Evolutionary conservation across 1,284 basidiomycete species (phyloP).

Genomic region (Austroboletus rostrupii): DNA sequence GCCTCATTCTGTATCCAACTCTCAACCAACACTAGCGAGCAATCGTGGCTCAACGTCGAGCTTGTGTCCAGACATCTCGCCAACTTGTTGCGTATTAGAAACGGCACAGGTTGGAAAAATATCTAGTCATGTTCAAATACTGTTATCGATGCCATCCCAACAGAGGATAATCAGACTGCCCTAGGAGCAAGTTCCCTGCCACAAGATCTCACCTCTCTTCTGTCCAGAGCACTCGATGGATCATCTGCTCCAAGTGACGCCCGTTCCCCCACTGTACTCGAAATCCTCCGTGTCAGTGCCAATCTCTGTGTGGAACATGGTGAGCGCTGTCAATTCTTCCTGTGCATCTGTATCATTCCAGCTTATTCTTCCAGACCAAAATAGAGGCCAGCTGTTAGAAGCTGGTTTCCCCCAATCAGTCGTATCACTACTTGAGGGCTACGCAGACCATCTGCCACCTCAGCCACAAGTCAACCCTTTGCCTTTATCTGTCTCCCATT

Average conservation of each 20-base stretch:
- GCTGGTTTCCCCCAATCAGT: constrained; percentile 64
- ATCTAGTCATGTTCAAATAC: not conserved
- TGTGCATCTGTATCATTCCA: not conserved
- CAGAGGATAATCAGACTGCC: constrained; percentile 68
- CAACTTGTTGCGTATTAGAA: constrained; percentile 54
- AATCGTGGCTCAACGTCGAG: constrained; percentile 52
- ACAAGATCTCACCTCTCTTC: constrained; percentile 56
- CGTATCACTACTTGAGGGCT: constrained; percentile 64
- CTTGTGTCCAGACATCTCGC: constrained; percentile 53
- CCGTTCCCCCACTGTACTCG: constrained; percentile 50
- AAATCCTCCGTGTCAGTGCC: constrained; percentile 70
- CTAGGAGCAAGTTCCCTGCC: constrained; percentile 64
- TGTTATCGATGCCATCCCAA: constrained; percentile 15
- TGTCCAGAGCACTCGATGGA: constrained; percentile 51
- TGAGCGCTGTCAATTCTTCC: constrained; percentile 27
- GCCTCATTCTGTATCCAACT: constrained; percentile 35
- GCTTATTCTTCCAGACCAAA: constrained; percentile 44
- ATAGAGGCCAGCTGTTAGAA: constrained; percentile 65
- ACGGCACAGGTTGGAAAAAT: constrained; percentile 40
- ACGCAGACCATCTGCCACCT: constrained; percentile 51
- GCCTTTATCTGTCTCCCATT: constrained; percentile 53
- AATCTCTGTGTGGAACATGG: constrained; percentile 82
- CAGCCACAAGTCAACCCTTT: constrained; percentile 40
- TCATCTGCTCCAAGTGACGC: constrained; percentile 41
- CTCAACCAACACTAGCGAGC: constrained; percentile 31